Evolutionary conservation across 2,329 filamentous ascomycete species (phyloP), one percentile per base, ranked within the genome.

Genomic region (Biscogniauxia mediterranea): DNA sequence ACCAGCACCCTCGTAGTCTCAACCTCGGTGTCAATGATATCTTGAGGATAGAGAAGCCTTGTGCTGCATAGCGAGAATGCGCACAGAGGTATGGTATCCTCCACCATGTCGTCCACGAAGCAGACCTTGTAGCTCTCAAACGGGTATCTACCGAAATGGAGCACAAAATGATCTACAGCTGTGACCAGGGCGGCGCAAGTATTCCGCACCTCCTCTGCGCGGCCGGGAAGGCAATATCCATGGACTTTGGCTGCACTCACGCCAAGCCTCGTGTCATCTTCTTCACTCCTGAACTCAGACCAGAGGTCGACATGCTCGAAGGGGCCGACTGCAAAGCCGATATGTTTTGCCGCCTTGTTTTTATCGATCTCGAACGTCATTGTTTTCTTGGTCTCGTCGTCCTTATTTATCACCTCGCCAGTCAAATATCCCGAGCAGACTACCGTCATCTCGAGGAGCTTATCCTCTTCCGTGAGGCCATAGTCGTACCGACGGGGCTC

Each of bases 51-150:
- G 0, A 99, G 84, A 1, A 99, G 80, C 51, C 92, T 87, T 55
- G 85, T 94, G 78, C 92, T 98, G 77, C 93, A 93, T 32, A 99
- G 86, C 0, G 93, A 90, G 68, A 99, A 82, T 0, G 91, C 94
- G 38, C 93, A 93, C 8, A 92, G 86, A 19, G 93, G 85, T 20
- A 89, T 81, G 0, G 90, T 89, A 61, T 97, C 90, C 28, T 85
- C 81, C 0, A 89, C 79, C 73, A 95, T 84, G 74, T 99, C 95
- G 69, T 99, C 95, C 19, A 99, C 88, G 69, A 99, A 99, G 68
- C 92, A 93, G 58, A 98, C 79, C 71, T 96, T 96, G 81, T 96
- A 98, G 71, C 90, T 93, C 26, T 91, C 86, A 73, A 95, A 98
- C 0, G 95, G 93, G 73, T 96, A 99, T 21, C 90, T 89, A 25